A percentile compares a stretch with the other conserved stretches of the same genome.
Conservation (phyloP, 768 basidiomycete genomes). For the Pulveroboletus frians region DNA sequence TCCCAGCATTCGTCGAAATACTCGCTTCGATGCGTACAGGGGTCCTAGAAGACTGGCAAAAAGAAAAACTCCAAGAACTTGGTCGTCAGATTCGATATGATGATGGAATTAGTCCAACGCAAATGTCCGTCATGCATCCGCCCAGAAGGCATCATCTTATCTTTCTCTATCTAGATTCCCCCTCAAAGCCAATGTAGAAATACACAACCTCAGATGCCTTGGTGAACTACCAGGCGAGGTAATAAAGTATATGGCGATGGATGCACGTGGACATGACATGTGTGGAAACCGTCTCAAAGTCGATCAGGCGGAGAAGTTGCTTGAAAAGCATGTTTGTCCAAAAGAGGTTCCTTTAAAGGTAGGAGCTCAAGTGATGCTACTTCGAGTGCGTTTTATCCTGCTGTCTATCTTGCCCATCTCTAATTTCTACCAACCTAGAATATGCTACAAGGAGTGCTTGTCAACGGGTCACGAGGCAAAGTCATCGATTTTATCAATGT, state of each 20-base stretch:
- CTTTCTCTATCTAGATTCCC: slow-evolving; percentile 20
- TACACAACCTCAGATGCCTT: slow-evolving; percentile 20
- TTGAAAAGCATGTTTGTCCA: slow-evolving; percentile 49
- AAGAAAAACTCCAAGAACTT: slow-evolving; percentile 61
- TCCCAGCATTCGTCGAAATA: slow-evolving; percentile 85
- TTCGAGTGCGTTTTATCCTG: slow-evolving; percentile 23
- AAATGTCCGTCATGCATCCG: slow-evolving; percentile 53
- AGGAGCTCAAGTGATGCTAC: slow-evolving; percentile 79
- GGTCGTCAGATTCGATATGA: slow-evolving; percentile 61
- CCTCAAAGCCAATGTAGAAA: slow-evolving; percentile 25
- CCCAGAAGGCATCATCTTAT: neutral
- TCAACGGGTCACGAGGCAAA: slow-evolving; percentile 90
- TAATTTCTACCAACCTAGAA: slow-evolving; percentile 23
- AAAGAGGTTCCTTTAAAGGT: slow-evolving; percentile 47
- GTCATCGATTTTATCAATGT: slow-evolving; percentile 39
- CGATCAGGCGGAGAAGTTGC: slow-evolving; percentile 27
- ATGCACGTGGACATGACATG: slow-evolving; percentile 42
- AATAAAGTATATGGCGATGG: slow-evolving; percentile 37
- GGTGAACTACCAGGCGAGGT: slow-evolving; percentile 24
- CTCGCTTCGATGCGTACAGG: slow-evolving; percentile 98
- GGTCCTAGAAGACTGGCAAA: slow-evolving; percentile 55
- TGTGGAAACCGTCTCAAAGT: slow-evolving; percentile 29
- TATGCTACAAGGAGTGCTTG: slow-evolving; percentile 35
- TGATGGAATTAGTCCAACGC: slow-evolving; percentile 84
- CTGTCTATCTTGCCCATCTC: neutral